Base-by-base conservation (phyloP, 495 filamentous ascomycete species). In the Penicillium egyptiacum region DNA sequence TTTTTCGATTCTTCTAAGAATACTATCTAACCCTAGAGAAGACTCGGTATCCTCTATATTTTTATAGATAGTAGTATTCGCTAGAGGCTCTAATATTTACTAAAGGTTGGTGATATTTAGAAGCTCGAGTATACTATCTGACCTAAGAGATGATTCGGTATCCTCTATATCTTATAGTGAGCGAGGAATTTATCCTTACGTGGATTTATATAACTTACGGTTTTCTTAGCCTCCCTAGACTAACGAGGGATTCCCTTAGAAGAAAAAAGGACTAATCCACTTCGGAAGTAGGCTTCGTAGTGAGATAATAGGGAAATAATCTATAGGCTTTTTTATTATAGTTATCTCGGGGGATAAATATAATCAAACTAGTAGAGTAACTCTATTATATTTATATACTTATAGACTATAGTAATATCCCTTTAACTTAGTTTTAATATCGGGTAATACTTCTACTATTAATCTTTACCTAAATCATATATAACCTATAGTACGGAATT, bases 81-180 rank as follows among this genome's bases (percentile, higher is more conserved):
- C 4, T 41, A 20, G 17, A 42, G 40, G 19, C 19, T 42, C 40
- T 42, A 9, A 19, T 9, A 42, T 42, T 42, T 42, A 7, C 17
- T 0, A 20, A 42, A 22, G 22, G 40, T 42, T 42, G 17, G 22
- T 42, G 40, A 42, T 30, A 9, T 30, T 11, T 42, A 3, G 40
- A 42, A 42, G 40, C 40, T 22, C 40, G 40, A 42, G 40, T 42
- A 42, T 42, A 42, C 40, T 42, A 3, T 22, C 40, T 42, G 17
- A 41, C 39, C 39, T 3, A 8, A 41, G 39, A 41, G 39, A 41
- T 19, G n/a, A 42, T 20, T 42, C 40, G 40, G 40, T 9, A 19
- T 42, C 40, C 40, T 20, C 40, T 42, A 22, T 42, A 22, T 22
- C 40, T 42, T 42, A 22, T 11, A 42, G 40, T 42, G 9, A 42